Evolutionary conservation across 345 rosid species (phyloP), one percentile per base, ranked within the genome.

Genomic region (Diplotaxis tenuifolia): DNA sequence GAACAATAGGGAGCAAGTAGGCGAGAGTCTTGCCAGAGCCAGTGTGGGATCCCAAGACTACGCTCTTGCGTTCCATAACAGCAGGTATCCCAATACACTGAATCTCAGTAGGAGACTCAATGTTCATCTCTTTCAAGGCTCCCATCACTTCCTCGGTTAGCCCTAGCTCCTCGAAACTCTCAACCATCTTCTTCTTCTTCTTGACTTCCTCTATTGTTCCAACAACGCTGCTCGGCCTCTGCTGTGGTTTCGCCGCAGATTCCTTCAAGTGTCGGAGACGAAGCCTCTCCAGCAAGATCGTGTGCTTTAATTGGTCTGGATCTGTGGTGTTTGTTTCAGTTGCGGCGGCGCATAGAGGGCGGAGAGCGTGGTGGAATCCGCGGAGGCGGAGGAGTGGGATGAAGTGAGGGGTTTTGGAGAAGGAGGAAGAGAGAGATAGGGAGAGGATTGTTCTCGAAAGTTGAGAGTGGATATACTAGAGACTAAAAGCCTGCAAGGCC

Each of bases 11-110:
- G 53, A 91, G 65, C 89, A 91, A 71, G 61, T 94, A 94, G 56
- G 96, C 95, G 20, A 89, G 85, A 47, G 97, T 94, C 84, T 94
- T 94, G 38, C 97, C 98, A 31, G 98, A 94, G 38, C 98, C 97
- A 55, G 98, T 94, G 67, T 94, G 97, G 11, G 97, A 91, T 7
- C 95, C 98, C 89, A 94, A 84, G 15, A 91, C 96, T 40, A 88
- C 92, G 82, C 85, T 88, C 77, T 78, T 87, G 56, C 87, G 86
- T 12, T 91, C 93, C 87, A 94, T 81, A 36, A 89, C 82, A 62
- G 95, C 87, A 80, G 93, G 97, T 47, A 94, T 78, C 16, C 96
- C 98, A 54, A 88, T 80, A 81, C 93, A 85, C 73, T 94, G 98
- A 79, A 91, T 94, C 87, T 94, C 97, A 50, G 97, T 91, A 20